Evolutionary conservation across 2,329 filamentous ascomycete species (phyloP).

Genomic region (Colletotrichum camelliae): DNA sequence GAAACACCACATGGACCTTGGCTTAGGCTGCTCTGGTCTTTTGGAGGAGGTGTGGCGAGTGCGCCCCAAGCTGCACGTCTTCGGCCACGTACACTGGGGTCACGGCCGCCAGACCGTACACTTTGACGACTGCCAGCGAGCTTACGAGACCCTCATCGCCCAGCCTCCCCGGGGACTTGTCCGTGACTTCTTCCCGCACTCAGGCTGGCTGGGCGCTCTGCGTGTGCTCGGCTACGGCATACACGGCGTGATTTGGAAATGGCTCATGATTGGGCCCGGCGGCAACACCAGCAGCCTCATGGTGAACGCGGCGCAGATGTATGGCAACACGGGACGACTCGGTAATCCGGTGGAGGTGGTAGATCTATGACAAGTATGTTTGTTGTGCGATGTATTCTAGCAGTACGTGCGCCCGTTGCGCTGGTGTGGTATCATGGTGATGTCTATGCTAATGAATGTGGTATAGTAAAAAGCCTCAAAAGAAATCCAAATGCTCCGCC

Average conservation of each 20-base stretch:
- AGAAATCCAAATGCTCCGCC: conserved; percentile 10
- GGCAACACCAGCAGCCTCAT: conserved; percentile 55
- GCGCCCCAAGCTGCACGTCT: conserved; percentile 78
- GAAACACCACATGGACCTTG: conserved; percentile 72
- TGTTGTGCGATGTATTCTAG: background rate
- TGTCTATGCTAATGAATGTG: conserved; percentile 21
- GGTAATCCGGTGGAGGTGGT: conserved; percentile 44
- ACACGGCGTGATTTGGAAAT: conserved; percentile 58
- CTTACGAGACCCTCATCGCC: conserved; percentile 71
- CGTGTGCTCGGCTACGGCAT: conserved; percentile 50
- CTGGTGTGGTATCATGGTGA: conserved; percentile 22
- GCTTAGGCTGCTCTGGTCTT: conserved; percentile 73
- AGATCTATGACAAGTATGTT: conserved; percentile 29
- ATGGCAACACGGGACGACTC: conserved; percentile 55
- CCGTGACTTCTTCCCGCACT: conserved; percentile 51
- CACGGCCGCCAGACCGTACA: conserved; percentile 72
- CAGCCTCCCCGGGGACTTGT: conserved; percentile 46
- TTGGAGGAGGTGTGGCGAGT: conserved; percentile 77
- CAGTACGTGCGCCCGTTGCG: conserved; percentile 20
- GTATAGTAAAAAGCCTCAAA: background rate
- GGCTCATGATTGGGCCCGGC: conserved; percentile 59
- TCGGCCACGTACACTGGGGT: conserved; percentile 83
- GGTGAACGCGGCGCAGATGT: conserved; percentile 64
- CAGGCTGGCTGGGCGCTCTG: conserved; percentile 51
- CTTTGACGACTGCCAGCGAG: conserved; percentile 76